phyloP scores from a whole-genome alignment of 2,329 filamentous ascomycete species.

The Ophiosphaerella herpotricha region DNA sequence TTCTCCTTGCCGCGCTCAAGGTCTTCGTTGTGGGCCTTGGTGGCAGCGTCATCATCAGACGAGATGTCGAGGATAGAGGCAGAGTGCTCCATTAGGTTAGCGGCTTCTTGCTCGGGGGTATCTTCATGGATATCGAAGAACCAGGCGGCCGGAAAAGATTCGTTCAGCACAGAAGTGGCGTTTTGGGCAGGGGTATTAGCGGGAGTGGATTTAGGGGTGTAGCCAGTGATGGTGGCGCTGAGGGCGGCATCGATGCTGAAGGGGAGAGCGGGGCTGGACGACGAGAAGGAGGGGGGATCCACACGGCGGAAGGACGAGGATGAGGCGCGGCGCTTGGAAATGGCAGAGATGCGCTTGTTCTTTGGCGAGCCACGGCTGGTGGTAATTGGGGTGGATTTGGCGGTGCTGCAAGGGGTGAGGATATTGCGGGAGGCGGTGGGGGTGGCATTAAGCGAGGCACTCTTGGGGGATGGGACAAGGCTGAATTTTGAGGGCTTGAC shows the following conservation, averaged over 20 bases:
- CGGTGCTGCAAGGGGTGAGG: slow-evolving; percentile 49
- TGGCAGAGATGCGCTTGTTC: slow-evolving; percentile 69
- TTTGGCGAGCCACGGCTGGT: slow-evolving; percentile 76
- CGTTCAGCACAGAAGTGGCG: slow-evolving; percentile 49
- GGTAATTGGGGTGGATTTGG: slow-evolving; percentile 50
- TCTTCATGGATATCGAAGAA: slow-evolving; percentile 96
- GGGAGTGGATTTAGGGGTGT: slow-evolving; percentile 53
- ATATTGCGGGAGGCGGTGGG: slow-evolving; percentile 43
- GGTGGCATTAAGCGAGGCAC: slow-evolving; percentile 30
- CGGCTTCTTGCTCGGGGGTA: slow-evolving; percentile 84
- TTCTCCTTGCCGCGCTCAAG: slow-evolving; percentile 85
- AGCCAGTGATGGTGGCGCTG: slow-evolving; percentile 72
- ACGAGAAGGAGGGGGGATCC: slow-evolving; percentile 68
- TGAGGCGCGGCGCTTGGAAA: slow-evolving; percentile 69
- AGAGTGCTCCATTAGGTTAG: slow-evolving; percentile 89
- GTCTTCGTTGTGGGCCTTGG: slow-evolving; percentile 59
- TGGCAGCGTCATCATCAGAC: slow-evolving; percentile 77
- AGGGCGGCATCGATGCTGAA: slow-evolving; percentile 87
- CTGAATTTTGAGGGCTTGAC: slow-evolving; percentile 50
- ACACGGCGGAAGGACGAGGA: slow-evolving; percentile 68
- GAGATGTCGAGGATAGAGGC: slow-evolving; percentile 86
- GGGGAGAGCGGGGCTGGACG: slow-evolving; percentile 58
- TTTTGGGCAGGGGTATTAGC: slow-evolving; percentile 33
- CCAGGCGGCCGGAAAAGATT: slow-evolving; percentile 67
- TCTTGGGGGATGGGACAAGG: slow-evolving; percentile 39